These are phyloP conservation scores for Rhododendron griersonianum DNA, from an alignment of 148 eudicot genomes.

Conservation along the genomic window DNA sequence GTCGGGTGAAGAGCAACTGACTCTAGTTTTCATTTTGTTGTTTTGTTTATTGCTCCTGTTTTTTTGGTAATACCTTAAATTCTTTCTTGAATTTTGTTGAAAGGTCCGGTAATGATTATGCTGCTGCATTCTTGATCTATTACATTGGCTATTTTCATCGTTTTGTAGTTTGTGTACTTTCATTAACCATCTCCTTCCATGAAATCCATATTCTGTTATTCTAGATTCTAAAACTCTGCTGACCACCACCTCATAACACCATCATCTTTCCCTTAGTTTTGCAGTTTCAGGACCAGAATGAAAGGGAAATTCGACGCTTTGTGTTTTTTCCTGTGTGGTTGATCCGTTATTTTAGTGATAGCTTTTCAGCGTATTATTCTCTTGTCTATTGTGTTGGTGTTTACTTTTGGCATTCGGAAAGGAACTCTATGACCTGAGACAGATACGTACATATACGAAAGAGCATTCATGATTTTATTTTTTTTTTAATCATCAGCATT, in stretches of 20 bases:
- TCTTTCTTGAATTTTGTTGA: constrained; percentile 6
- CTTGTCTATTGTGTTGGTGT: neutral
- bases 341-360: neutral
- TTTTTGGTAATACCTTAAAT: constrained; percentile 12
- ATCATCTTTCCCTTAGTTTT: neutral
- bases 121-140: neutral
- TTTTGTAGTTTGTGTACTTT: neutral
- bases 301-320: neutral
- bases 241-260: neutral
- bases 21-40: constrained; percentile 7
- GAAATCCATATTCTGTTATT: neutral
- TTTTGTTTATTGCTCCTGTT: constrained; percentile 9
- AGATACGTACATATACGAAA: neutral
- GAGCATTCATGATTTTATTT: too few species aligned
- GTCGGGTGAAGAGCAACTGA: constrained; percentile 2
- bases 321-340: neutral
- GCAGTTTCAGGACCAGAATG: neutral
- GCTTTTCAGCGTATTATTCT: neutral
- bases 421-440: neutral
- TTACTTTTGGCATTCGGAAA: neutral
- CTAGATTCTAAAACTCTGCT: neutral
- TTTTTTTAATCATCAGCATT: neutral
- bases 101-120: constrained; percentile 4
- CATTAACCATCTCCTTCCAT: neutral
- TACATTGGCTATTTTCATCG: neutral